These are phyloP conservation scores for Fusarium verticillioides DNA, from an alignment of 2,329 filamentous ascomycete genomes.

Conservation along the genomic window DNA sequence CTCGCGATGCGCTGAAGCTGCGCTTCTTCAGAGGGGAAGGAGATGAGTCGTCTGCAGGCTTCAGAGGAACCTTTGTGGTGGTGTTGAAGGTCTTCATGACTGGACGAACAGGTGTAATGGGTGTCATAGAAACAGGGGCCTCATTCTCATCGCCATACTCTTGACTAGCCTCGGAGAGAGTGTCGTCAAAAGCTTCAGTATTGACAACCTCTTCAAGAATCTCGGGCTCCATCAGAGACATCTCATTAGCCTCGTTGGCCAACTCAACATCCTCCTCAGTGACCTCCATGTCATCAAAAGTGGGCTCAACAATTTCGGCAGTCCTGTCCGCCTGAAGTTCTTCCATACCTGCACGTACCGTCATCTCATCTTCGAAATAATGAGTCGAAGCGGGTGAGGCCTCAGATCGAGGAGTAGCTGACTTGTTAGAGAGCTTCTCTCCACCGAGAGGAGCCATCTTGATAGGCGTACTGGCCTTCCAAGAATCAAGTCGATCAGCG, in stretches of 20 bases:
- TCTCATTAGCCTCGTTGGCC: conserved; percentile 68
- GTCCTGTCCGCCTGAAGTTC: conserved; percentile 17
- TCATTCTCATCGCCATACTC: conserved; percentile 76
- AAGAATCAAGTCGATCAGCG: conserved; percentile 68
- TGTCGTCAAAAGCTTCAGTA: conserved; percentile 56
- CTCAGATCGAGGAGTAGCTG: conserved; percentile 42
- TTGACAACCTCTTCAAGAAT: conserved; percentile 51
- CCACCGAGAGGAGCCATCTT: conserved; percentile 44
- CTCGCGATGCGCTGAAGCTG: conserved; percentile 62
- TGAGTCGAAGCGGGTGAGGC: conserved; percentile 57
- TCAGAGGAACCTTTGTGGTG: conserved; percentile 80
- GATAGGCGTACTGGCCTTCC: conserved; percentile 68
- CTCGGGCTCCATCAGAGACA: conserved; percentile 64
- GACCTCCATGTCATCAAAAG: conserved; percentile 59
- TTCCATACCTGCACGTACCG: conserved; percentile 46
- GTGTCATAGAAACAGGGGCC: conserved; percentile 60
- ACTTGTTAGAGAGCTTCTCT: conserved; percentile 54
- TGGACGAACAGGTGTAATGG: conserved; percentile 67
- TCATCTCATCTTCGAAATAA: conserved; percentile 73
- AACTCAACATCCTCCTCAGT: conserved; percentile 68
- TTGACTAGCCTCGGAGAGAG: conserved; percentile 70
- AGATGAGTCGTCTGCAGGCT: conserved; percentile 70
- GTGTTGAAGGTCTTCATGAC: conserved; percentile 71
- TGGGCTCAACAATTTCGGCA: conserved; percentile 43
- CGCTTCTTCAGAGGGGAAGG: conserved; percentile 61